Evolutionary conservation across 768 basidiomycete genomes (phyloP).

Genomic region (Mrakia hoshinonis): DNA sequence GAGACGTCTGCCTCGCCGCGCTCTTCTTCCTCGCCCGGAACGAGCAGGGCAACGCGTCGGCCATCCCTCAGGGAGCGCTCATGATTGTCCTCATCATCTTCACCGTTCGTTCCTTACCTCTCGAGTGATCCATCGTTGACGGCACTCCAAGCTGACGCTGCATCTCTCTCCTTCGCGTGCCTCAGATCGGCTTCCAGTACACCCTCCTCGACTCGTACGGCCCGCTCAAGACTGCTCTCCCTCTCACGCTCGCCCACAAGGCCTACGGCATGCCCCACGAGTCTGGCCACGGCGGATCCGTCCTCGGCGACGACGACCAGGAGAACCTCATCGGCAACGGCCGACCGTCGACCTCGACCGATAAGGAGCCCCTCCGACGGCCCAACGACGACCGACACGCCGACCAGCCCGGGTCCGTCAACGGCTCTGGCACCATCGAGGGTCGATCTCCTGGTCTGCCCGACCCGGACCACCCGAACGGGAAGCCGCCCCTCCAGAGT

Average conservation of each 20-base stretch:
- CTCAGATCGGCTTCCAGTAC: slow-evolving; percentile 60
- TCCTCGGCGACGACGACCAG: slow-evolving; percentile 34
- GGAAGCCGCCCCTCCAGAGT: not conserved
- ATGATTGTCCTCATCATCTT: slow-evolving; percentile 76
- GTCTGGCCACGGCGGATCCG: slow-evolving; percentile 33
- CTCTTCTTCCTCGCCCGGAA: slow-evolving; percentile 81
- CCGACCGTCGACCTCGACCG: not conserved
- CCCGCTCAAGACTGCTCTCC: slow-evolving; percentile 65
- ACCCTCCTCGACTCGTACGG: slow-evolving; percentile 70
- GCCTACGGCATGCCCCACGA: slow-evolving; percentile 46
- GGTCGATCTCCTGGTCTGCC: not conserved
- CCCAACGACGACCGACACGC: not conserved
- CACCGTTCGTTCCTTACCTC: slow-evolving; percentile 53
- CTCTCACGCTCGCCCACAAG: slow-evolving; percentile 67
- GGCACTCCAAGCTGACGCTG: not conserved
- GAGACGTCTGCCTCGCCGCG: slow-evolving; percentile 72
- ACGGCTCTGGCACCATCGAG: slow-evolving; percentile 12
- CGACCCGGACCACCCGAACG: not conserved
- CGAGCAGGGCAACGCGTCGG: slow-evolving; percentile 48
- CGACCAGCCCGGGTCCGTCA: not conserved
- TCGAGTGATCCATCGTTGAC: not conserved
- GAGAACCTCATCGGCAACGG: not conserved
- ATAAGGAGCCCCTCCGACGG: slow-evolving; percentile 19
- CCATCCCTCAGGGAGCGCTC: slow-evolving; percentile 65
- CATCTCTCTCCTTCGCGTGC: not conserved